A percentile compares a stretch with the other conserved stretches of the same genome.
Evolutionary conservation across 768 basidiomycete genomes (phyloP).

Genomic region (Agaricus bisporus): DNA sequence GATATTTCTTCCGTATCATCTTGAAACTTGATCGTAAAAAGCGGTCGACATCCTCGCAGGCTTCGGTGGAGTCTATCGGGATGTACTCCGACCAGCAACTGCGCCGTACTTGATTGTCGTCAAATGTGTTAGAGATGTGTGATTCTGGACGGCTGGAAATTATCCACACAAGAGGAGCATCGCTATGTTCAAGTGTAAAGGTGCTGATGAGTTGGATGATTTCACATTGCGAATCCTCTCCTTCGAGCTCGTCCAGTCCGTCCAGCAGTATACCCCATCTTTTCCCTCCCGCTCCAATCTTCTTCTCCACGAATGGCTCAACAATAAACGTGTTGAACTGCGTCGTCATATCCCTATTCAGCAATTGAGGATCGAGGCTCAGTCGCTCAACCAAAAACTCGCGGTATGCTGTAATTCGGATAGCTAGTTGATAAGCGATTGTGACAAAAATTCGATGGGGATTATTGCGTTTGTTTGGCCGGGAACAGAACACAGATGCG

Average conservation of each 20-base stretch:
- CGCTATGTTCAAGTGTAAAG: background rate
- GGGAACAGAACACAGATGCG: slow-evolving; percentile 4
- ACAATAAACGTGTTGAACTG: background rate
- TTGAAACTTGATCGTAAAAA: background rate
- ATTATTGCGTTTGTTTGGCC: background rate
- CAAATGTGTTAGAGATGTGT: background rate
- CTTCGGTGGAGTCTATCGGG: background rate
- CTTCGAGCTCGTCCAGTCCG: background rate
- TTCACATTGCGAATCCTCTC: background rate
- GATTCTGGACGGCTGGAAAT: background rate
- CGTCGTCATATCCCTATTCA: background rate
- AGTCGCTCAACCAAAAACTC: background rate
- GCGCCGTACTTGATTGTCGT: background rate
- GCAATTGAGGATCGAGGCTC: background rate
- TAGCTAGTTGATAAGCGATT: slow-evolving; percentile 1
- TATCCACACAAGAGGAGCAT: background rate
- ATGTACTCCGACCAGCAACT: background rate
- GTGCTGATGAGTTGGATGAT: background rate
- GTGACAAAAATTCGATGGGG: background rate
- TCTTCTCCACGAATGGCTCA: background rate
- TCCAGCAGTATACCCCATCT: background rate
- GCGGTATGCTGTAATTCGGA: background rate
- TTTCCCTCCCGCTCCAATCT: background rate
- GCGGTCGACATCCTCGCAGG: background rate
- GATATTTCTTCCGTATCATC: background rate